phyloP scores from a whole-genome alignment of 2,329 filamentous ascomycete species.

The Dactylellina leptospora region DNA sequence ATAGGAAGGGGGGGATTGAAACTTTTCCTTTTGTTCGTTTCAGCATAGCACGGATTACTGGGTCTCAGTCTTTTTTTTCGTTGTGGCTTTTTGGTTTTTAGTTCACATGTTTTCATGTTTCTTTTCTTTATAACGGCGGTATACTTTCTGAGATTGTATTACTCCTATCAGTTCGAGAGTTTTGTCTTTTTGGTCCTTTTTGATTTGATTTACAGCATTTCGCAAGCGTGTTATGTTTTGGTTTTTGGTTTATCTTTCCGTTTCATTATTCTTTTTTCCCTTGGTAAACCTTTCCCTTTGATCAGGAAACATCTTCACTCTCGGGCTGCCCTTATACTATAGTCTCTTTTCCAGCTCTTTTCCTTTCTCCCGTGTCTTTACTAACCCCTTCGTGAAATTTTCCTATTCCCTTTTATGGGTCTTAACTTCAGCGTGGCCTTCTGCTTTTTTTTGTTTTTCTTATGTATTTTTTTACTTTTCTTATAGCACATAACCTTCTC shows the following conservation, averaged over 20 bases:
- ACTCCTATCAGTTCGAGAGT: conserved; percentile 41
- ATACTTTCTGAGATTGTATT: conserved; percentile 53
- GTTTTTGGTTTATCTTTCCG: conserved; percentile 5
- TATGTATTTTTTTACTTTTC: conserved; percentile 31
- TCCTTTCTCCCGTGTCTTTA: conserved; percentile 34
- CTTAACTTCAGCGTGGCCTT: conserved; percentile 40
- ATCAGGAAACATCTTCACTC: conserved; percentile 52
- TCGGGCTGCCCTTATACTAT: conserved; percentile 24
- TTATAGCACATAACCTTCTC: conserved; percentile 24
- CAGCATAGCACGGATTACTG: conserved; percentile 53
- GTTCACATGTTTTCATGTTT: conserved; percentile 16
- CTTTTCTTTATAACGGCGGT: conserved; percentile 22
- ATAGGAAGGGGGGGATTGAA: conserved; percentile 21
- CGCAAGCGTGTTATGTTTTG: conserved; percentile 39
- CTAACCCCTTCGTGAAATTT: not conserved
- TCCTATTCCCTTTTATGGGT: conserved; percentile 5
- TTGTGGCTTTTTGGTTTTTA: conserved; percentile 26
- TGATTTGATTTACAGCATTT: conserved; percentile 23
- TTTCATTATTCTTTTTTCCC: conserved; percentile 31
- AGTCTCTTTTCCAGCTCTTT: conserved; percentile 8
- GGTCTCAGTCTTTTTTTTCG: conserved; percentile 30
- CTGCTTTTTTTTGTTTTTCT: conserved; percentile 18
- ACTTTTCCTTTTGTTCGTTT: conserved; percentile 29
- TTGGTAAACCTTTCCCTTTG: conserved; percentile 26
- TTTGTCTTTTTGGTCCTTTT: conserved; percentile 26